phyloP scores from a whole-genome alignment of 2,329 filamentous ascomycete genomes.

The Coniella lustricola region DNA sequence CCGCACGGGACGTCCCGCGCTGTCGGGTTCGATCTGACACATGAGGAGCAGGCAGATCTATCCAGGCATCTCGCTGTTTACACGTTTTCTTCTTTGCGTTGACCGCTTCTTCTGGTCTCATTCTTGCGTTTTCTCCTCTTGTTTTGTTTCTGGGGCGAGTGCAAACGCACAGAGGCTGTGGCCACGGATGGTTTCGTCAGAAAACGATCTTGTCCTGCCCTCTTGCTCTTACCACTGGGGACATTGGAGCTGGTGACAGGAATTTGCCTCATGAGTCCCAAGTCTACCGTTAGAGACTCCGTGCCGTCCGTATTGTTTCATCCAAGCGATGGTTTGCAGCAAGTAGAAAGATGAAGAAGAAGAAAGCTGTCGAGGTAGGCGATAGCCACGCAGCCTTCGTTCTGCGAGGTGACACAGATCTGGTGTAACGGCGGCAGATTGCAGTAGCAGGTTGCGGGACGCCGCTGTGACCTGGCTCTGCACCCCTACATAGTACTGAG shows the following conservation, averaged over 20 bases:
- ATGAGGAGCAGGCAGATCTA: neutral
- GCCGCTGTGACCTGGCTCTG: constrained; percentile 14
- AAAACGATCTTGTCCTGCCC: too few relatives aligned
- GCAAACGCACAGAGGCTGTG: too few relatives aligned
- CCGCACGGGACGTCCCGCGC: constrained; percentile 11
- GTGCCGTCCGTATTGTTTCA: constrained; percentile 7
- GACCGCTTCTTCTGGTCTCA: neutral
- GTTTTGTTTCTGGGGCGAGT: neutral
- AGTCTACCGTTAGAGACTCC: constrained; percentile 2
- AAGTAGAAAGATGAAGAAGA: constrained; percentile 2
- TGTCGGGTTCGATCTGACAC: constrained; percentile 9
- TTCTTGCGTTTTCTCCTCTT: neutral
- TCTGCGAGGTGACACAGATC: constrained; percentile 14
- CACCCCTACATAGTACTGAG: constrained; percentile 15
- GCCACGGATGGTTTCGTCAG: too few relatives aligned
- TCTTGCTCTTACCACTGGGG: too few relatives aligned
- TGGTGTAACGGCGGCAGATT: constrained; percentile 18
- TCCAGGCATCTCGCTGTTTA: too few relatives aligned
- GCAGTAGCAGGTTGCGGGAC: constrained; percentile 15
- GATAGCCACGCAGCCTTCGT: neutral
- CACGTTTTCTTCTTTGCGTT: neutral
- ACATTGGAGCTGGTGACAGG: neutral
- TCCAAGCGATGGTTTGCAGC: constrained; percentile 7
- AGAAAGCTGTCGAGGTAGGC: neutral
- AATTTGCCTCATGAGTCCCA: neutral